phyloP scores from a whole-genome alignment of 208 protist species.

The Crithidia thermophila region DNA sequence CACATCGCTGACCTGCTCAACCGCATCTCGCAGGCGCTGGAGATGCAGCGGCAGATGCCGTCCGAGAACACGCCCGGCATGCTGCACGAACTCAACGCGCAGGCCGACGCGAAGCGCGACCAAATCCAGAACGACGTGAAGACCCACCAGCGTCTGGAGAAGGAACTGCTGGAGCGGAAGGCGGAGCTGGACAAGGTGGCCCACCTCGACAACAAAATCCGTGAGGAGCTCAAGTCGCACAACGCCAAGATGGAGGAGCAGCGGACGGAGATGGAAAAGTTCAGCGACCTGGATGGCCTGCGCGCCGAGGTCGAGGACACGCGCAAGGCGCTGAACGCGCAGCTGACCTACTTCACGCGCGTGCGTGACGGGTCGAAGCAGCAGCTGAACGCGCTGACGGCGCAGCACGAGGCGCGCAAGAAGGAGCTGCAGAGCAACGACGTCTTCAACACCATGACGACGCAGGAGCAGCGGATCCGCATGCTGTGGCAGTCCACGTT shows the following conservation, averaged over 20 bases:
- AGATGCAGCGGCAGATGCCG: constrained; percentile 81
- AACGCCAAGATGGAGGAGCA: constrained; percentile 82
- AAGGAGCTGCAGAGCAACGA: constrained; percentile 60
- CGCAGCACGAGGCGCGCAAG: constrained; percentile 51
- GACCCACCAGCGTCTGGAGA: constrained; percentile 88
- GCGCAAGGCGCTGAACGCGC: constrained; percentile 45
- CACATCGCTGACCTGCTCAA: constrained; percentile 72
- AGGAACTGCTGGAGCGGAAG: constrained; percentile 90
- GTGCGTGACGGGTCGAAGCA: constrained; percentile 77
- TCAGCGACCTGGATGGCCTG: constrained; percentile 77
- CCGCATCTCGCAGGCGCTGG: constrained; percentile 80
- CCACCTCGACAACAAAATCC: constrained; percentile 89
- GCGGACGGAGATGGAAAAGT: constrained; percentile 76
- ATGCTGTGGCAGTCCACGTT: constrained; percentile 89
- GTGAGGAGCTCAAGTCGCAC: constrained; percentile 81
- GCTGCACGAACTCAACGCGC: constrained; percentile 74
- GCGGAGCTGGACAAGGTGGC: constrained; percentile 89
- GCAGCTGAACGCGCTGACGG: constrained; percentile 66
- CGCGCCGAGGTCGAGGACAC: constrained; percentile 66
- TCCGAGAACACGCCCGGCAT: constrained; percentile 53
- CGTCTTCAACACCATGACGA: constrained; percentile 54
- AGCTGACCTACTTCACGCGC: constrained; percentile 62
- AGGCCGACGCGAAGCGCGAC: constrained; percentile 78
- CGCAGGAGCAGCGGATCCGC: constrained; percentile 87
- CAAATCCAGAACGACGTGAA: constrained; percentile 83